Conservation (phyloP, 1,284 basidiomycete genomes). For the Melampsora abietis-canadensis region DNA sequence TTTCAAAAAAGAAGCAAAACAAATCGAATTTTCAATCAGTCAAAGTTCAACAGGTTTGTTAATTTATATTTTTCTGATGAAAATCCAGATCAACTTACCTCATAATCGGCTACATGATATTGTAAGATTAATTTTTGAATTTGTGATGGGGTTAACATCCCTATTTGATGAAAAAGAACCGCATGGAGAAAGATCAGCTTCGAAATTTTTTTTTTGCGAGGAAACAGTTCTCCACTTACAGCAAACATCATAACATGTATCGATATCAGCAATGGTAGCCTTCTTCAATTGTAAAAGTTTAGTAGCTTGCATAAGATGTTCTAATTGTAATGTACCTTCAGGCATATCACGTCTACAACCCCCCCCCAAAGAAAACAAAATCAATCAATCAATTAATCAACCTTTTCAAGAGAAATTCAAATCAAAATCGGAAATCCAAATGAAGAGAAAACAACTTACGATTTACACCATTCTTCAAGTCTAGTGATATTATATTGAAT, state of each 20-base stretch:
- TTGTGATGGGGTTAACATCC: constrained; percentile 99
- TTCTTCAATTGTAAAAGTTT: constrained; percentile 98
- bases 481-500: constrained; percentile 98
- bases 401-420: too few relatives aligned
- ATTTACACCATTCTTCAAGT: constrained; percentile 74
- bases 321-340: constrained; percentile 92
- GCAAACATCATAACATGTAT: constrained; percentile 46
- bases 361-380: neutral
- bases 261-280: constrained; percentile 57
- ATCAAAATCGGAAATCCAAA: neutral
- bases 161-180: constrained; percentile 69
- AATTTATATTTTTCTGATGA: neutral
- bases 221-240: constrained; percentile 13
- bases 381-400: neutral
- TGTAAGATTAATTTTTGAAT: constrained; percentile 98
- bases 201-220: constrained; percentile 82
- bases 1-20: constrained; percentile 45
- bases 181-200: constrained; percentile 60
- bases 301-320: constrained; percentile 99
- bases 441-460: constrained; percentile 47
- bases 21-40: constrained; percentile 1
- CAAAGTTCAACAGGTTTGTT: neutral
- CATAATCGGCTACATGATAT: constrained; percentile 98
- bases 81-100: constrained; percentile 59
- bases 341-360: constrained; percentile 71